Evolutionary conservation across 306 rosid species (phyloP).

Genomic region (Cucurbita ficifolia): DNA sequence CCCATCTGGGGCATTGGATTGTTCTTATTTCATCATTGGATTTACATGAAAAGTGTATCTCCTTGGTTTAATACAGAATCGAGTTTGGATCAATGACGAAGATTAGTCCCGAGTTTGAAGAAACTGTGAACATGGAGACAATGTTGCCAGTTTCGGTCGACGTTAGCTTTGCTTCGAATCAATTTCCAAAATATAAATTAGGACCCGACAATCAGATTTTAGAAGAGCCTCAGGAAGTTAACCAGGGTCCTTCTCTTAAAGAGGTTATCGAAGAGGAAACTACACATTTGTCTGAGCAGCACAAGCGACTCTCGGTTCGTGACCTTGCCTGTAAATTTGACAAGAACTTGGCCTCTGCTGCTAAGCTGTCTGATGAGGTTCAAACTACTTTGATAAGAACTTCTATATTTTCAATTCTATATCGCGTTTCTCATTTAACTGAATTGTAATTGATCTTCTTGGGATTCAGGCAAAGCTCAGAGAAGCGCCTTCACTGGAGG

Average conservation of each 20-base stretch:
- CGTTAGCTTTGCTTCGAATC: conserved; percentile 60
- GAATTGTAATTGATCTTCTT: conserved; percentile 4
- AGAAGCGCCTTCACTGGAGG: conserved; percentile 91
- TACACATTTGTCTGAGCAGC: conserved; percentile 60
- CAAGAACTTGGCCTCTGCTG: conserved; percentile 85
- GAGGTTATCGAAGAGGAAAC: conserved; percentile 72
- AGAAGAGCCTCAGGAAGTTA: conserved; percentile 59
- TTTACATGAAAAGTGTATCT: background rate
- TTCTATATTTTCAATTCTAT: no score
- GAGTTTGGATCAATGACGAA: conserved; percentile 43
- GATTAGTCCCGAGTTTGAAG: conserved; percentile 70
- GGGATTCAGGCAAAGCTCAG: conserved; percentile 68
- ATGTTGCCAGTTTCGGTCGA: conserved; percentile 69
- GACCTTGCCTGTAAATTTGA: conserved; percentile 96
- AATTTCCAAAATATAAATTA: conserved; percentile 75
- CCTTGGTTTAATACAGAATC: background rate
- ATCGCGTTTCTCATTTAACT: background rate
- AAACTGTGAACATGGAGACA: conserved; percentile 37
- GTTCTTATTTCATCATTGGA: conserved; percentile 1
- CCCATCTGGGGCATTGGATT: background rate
- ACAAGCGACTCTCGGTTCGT: conserved; percentile 92
- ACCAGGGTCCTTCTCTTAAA: conserved; percentile 55
- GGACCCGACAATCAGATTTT: conserved; percentile 64
- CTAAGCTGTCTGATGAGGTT: conserved; percentile 88
- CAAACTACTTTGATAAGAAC: background rate